These are phyloP conservation scores for Suillus sp. DNA, from an alignment of 768 basidiomycete genomes.

Conservation along the genomic window DNA sequence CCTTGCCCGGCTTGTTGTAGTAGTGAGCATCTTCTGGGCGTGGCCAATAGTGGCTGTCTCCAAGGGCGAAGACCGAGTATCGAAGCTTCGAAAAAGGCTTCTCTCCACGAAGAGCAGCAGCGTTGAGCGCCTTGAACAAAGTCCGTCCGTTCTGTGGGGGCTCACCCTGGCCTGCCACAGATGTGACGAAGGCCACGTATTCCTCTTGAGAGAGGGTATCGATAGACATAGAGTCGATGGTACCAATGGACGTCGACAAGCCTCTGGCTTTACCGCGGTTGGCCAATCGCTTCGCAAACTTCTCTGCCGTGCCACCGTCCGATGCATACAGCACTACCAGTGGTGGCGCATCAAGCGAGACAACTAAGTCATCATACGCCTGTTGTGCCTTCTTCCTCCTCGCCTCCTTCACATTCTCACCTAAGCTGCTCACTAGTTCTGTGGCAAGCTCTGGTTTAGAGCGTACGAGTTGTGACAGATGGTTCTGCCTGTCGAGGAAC, in stretches of 20 bases:
- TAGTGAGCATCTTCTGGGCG: slow-evolving; percentile 95
- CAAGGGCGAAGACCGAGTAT: slow-evolving; percentile 90
- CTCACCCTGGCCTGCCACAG: slow-evolving; percentile 96
- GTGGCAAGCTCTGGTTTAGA: slow-evolving; percentile 78
- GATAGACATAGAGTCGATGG: slow-evolving; percentile 80
- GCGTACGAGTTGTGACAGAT: slow-evolving; percentile 89
- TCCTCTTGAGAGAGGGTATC: slow-evolving; percentile 73
- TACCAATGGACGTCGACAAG: slow-evolving; percentile 69
- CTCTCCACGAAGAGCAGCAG: slow-evolving; percentile 52
- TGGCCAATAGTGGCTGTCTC: slow-evolving; percentile 99
- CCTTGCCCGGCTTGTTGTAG: slow-evolving; percentile 96
- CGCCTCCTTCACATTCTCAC: slow-evolving; percentile 82
- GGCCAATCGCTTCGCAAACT: slow-evolving; percentile 86
- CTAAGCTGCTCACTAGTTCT: slow-evolving; percentile 82
- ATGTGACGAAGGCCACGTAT: slow-evolving; percentile 85
- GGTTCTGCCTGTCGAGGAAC: slow-evolving; percentile 96
- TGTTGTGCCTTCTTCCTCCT: slow-evolving; percentile 79
- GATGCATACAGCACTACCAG: slow-evolving; percentile 91
- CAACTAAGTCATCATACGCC: slow-evolving; percentile 82
- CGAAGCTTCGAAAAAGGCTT: slow-evolving; percentile 63
- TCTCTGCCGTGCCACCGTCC: slow-evolving; percentile 95
- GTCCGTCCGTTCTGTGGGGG: slow-evolving; percentile 94
- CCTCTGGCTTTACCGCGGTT: slow-evolving; percentile 85
- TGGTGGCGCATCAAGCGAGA: slow-evolving; percentile 85
- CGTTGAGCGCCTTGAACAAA: slow-evolving; percentile 84